phyloP scores from a whole-genome alignment of 1,139 yeast species.

The Kodamaea derodonti region DNA sequence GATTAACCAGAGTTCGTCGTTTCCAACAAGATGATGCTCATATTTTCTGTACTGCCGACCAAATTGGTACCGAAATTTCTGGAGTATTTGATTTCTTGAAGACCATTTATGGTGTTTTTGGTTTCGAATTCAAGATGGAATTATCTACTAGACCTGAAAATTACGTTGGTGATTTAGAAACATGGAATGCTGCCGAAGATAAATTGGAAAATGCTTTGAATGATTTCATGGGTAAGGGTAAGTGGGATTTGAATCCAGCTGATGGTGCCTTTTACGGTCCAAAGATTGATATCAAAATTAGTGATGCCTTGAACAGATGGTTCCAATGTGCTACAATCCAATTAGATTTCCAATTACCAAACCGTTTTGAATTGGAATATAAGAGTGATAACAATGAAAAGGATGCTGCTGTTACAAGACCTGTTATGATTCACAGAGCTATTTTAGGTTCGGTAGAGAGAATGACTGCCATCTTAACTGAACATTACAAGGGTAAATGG shows the following conservation, averaged over 20 bases:
- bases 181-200: slow-evolving; percentile 86
- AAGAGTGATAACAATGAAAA: slow-evolving; percentile 65
- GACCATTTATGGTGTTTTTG: slow-evolving; percentile 77
- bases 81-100: slow-evolving; percentile 77
- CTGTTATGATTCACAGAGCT: slow-evolving; percentile 99
- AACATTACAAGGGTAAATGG: slow-evolving; percentile 97
- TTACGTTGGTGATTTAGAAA: slow-evolving; percentile 77
- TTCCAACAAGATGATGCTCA: slow-evolving; percentile 99
- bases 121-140: slow-evolving; percentile 85
- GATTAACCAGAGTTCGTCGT: slow-evolving; percentile 92
- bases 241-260: slow-evolving; percentile 90
- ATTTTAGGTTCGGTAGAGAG: slow-evolving; percentile 96
- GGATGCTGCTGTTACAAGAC: slow-evolving; percentile 48
- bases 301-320: slow-evolving; percentile 90
- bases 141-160: slow-evolving; percentile 93
- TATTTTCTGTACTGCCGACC: slow-evolving; percentile 88
- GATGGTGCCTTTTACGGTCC: slow-evolving; percentile 99
- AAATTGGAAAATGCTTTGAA: slow-evolving; percentile 73
- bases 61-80: slow-evolving; percentile 77
- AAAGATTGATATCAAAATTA: slow-evolving; percentile 89
- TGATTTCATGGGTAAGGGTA: slow-evolving; percentile 63
- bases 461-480: slow-evolving; percentile 96
- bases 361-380: slow-evolving; percentile 83
- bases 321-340: slow-evolving; percentile 98
- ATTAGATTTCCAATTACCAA: slow-evolving; percentile 94